Conservation (phyloP, 1,284 basidiomycete species). For the Fomitopsis pinicola region DNA sequence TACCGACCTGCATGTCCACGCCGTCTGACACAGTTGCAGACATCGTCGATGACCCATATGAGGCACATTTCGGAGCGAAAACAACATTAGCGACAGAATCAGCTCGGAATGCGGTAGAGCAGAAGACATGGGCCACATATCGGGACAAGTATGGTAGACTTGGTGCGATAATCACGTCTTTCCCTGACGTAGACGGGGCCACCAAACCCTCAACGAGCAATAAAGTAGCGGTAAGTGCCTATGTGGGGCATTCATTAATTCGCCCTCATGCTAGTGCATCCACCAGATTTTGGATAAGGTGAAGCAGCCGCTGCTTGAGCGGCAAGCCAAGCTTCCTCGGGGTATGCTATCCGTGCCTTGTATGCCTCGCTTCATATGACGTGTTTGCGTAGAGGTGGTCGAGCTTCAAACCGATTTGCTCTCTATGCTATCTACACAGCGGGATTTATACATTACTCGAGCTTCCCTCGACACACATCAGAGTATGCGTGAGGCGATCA, state of each 20-base stretch:
- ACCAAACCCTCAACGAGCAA: constrained; percentile 14
- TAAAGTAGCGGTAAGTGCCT: constrained; percentile 5
- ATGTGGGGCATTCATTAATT: background rate
- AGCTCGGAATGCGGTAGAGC: constrained; percentile 45
- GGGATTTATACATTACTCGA: constrained; percentile 72
- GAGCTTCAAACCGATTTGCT: constrained; percentile 64
- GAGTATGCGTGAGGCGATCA: constrained; percentile 58
- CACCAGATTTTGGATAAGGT: constrained; percentile 60
- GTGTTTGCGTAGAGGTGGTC: constrained; percentile 39
- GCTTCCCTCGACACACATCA: constrained; percentile 51
- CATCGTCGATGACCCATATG: constrained; percentile 43
- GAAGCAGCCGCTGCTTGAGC: constrained; percentile 46
- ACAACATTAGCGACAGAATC: constrained; percentile 43
- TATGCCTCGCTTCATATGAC: constrained; percentile 4
- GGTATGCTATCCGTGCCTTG: constrained; percentile 33
- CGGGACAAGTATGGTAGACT: constrained; percentile 42
- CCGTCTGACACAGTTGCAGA: background rate
- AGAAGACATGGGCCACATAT: constrained; percentile 44
- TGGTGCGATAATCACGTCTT: constrained; percentile 48
- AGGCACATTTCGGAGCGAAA: constrained; percentile 61
- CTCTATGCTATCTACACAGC: constrained; percentile 58
- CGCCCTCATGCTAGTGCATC: background rate
- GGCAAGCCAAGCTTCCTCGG: constrained; percentile 47
- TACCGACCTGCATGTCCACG: no score
- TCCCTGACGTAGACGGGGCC: constrained; percentile 35